Conservation (phyloP, 179 eudicot species). For the Pouteria campechiana region DNA sequence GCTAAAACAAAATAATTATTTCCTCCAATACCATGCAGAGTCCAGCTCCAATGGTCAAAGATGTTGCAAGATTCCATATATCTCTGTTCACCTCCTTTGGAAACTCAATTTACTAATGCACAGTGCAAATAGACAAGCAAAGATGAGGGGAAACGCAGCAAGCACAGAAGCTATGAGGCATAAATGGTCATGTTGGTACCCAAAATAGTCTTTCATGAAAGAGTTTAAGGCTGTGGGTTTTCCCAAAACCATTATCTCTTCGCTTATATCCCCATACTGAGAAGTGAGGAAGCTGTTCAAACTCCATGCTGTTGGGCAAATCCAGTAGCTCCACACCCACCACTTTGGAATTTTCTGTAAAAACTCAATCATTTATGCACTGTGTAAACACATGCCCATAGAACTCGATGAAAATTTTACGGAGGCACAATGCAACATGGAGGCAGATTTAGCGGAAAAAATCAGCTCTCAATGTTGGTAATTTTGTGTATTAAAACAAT, state of each 20-base stretch:
- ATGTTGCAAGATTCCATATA: too few species aligned
- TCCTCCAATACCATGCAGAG: too few species aligned
- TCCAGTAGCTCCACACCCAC: conserved; percentile 67
- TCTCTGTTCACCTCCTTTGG: conserved; percentile 38
- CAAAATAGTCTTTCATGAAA: conserved; percentile 52
- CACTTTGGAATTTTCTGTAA: conserved; percentile 65
- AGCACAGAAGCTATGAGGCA: conserved; percentile 41
- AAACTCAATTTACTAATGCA: conserved; percentile 30
- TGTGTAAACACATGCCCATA: too few species aligned
- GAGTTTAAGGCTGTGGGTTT: conserved; percentile 24
- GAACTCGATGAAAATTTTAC: too few species aligned
- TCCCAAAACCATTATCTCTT: conserved; percentile 32
- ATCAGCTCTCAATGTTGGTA: too few species aligned
- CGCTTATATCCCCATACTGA: conserved; percentile 57
- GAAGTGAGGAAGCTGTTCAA: conserved; percentile 49
- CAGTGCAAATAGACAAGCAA: conserved; percentile 30
- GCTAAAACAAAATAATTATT: too few species aligned
- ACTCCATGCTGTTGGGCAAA: conserved; percentile 60
- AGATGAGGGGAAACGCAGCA: conserved; percentile 29
- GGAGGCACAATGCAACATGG: too few species aligned
- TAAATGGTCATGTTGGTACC: conserved; percentile 33
- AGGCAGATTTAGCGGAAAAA: too few species aligned
- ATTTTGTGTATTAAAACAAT: too few species aligned
- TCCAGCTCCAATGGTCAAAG: too few species aligned
- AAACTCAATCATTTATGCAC: too few species aligned